phyloP scores from a whole-genome alignment of 2,329 filamentous ascomycete genomes.

The Ceratocystis alfenasii region DNA sequence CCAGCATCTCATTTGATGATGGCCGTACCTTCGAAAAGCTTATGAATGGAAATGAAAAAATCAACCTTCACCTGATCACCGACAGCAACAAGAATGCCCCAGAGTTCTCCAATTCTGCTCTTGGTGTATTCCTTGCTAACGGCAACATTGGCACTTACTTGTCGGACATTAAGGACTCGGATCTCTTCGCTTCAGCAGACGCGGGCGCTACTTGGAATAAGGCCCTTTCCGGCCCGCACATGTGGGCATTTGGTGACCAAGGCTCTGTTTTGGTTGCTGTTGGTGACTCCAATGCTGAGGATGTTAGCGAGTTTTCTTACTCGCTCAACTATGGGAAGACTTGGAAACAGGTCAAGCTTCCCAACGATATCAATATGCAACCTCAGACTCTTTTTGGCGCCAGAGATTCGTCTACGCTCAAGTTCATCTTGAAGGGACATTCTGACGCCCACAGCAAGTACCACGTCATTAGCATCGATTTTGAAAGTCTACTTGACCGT shows the following conservation, averaged over 20 bases:
- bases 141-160: conserved; percentile 77
- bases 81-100: conserved; percentile 69
- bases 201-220: conserved; percentile 76
- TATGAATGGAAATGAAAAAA: conserved; percentile 51
- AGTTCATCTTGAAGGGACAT: conserved; percentile 67
- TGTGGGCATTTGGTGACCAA: conserved; percentile 92
- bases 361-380: conserved; percentile 52
- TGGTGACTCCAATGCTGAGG: conserved; percentile 54
- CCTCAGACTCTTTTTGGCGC: conserved; percentile 73
- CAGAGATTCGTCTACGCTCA: conserved; percentile 82
- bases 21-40: conserved; percentile 72
- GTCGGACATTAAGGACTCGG: conserved; percentile 57
- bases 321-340: conserved; percentile 81
- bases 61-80: conserved; percentile 90
- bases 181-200: conserved; percentile 81
- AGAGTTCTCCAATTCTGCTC: conserved; percentile 86
- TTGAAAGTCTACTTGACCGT: conserved; percentile 64
- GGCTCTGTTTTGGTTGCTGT: conserved; percentile 81
- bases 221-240: conserved; percentile 68
- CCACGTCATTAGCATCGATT: conserved; percentile 67
- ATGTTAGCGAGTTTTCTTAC: conserved; percentile 51
- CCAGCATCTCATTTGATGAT: conserved; percentile 88
- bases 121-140: conserved; percentile 85
- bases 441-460: conserved; percentile 42
- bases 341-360: conserved; percentile 63